A percentile compares a stretch with the other conserved stretches of the same genome.
Evolutionary conservation across 2,329 filamentous ascomycete genomes (phyloP).

Genomic region (Niveomyces coronatus): DNA sequence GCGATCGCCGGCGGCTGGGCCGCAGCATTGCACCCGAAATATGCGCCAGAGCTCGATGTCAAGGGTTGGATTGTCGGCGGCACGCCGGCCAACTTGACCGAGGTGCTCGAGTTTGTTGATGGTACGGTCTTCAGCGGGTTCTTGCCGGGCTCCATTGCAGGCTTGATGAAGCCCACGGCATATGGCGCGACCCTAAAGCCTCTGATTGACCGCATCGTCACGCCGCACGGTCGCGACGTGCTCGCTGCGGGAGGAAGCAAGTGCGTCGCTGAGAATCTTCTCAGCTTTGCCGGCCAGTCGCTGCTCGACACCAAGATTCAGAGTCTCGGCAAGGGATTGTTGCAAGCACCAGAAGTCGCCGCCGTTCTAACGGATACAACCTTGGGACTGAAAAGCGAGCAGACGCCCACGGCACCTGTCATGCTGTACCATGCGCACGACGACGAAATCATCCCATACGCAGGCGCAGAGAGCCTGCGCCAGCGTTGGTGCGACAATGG

Average conservation of each 20-base stretch:
- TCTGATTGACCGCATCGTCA: slow-evolving; percentile 2
- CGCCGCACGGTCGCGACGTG: background rate
- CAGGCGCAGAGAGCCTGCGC: background rate
- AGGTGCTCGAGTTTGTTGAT: slow-evolving; percentile 3
- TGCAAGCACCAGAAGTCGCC: background rate
- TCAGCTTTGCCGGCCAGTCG: slow-evolving; percentile 4
- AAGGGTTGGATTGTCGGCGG: slow-evolving; percentile 6
- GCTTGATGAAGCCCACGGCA: slow-evolving; percentile 20
- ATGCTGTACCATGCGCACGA: slow-evolving; percentile 7
- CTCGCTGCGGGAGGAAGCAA: slow-evolving; percentile 4
- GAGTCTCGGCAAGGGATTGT: slow-evolving; percentile 4
- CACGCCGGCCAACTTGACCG: slow-evolving; percentile 9
- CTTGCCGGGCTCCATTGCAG: slow-evolving; percentile 11
- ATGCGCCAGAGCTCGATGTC: slow-evolving; percentile 4
- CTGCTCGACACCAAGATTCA: slow-evolving; percentile 6
- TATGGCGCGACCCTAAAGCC: slow-evolving; percentile 5
- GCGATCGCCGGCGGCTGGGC: slow-evolving; percentile 10
- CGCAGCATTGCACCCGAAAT: slow-evolving; percentile 5
- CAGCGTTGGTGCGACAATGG: slow-evolving; percentile 9
- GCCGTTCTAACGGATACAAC: background rate
- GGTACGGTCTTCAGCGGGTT: slow-evolving; percentile 2
- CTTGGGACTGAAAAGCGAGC: slow-evolving; percentile 5
- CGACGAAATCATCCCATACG: slow-evolving; percentile 10
- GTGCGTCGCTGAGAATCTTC: slow-evolving; percentile 4
- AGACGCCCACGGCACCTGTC: slow-evolving; percentile 9